These are phyloP conservation scores for Hemileia vastatrix DNA, from an alignment of 1,284 basidiomycete species.

Conservation along the genomic window DNA sequence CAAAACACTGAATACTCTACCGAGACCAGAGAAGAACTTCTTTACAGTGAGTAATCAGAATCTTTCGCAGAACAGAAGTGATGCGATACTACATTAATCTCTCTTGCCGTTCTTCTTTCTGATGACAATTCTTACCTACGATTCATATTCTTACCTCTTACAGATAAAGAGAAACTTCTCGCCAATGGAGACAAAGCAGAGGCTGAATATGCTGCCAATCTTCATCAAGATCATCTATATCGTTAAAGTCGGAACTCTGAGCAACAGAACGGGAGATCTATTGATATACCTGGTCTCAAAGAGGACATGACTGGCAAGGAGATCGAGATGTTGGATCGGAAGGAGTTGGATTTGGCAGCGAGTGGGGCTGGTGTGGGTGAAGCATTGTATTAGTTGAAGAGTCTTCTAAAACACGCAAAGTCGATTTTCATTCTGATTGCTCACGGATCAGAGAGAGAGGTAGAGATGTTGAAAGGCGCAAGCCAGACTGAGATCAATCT, in stretches of 20 bases:
- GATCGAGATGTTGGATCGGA: not conserved
- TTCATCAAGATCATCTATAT: slow-evolving; percentile 54
- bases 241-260: slow-evolving; percentile 3
- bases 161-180: slow-evolving; percentile 54
- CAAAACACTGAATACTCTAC: slow-evolving; percentile 86
- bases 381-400: too few relatives aligned
- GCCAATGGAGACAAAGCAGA: slow-evolving; percentile 92
- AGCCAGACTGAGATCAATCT: too few relatives aligned
- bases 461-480: too few relatives aligned
- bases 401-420: too few relatives aligned
- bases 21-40: slow-evolving; percentile 92
- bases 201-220: slow-evolving; percentile 88
- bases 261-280: too few relatives aligned
- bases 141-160: slow-evolving; percentile 8
- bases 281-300: not conserved
- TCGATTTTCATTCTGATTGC: too few relatives aligned
- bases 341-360: too few relatives aligned
- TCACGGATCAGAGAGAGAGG: too few relatives aligned
- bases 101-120: not conserved
- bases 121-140: slow-evolving; percentile 32
- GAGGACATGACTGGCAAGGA: not conserved
- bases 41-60: slow-evolving; percentile 92
- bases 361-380: too few relatives aligned
- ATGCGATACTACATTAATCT: not conserved
- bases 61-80: too few relatives aligned